Base-by-base conservation (phyloP, 345 rosid genomes). In the Ceriops decandra region DNA sequence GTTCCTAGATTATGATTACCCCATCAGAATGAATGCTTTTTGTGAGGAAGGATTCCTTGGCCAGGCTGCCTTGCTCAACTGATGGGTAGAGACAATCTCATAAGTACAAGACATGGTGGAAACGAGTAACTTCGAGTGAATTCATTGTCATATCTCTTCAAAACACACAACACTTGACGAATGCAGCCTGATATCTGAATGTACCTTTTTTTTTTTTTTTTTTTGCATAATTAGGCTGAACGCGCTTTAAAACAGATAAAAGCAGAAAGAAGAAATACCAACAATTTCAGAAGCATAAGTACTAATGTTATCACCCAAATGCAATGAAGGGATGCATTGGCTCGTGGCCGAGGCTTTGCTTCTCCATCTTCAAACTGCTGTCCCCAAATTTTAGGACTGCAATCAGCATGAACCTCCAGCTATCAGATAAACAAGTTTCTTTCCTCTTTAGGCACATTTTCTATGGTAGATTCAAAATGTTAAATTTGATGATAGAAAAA, bases 161-260 rank as follows among this genome's bases (percentile, higher is more conserved):
- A 73, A 74, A 61, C 71, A 83, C 81, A 78, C 72, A 76, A 67
- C 26, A 78, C 69, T 60, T 60, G 74, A 76, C 59, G 52, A 57
- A 60, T 21, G 68, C 47, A 67, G 68, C 54, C 71, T 42, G 49
- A 52, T 68, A 63, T 22, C 60, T 64, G 56, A 57, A 53, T 59
- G 80, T 69, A 72, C 72, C 53, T n/a, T n/a, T n/a, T n/a, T 51
- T 7, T 33, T 7, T 33, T 7, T 33, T 7, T 7, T 1, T 7
- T 33, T 33, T 7, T 33, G 6, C 9, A 33, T 33, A 7, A 33
- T 33, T 33, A 72, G 69, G 42, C 74, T 30, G 54, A 70, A 66
- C 6, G 51, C 19, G 70, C 72, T 58, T 54, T 60, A 73, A 68
- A 80, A 78, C 36, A 75, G 71, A 69, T 42, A 77, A 71, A 73